A percentile compares a stretch with the other conserved stretches of the same genome.
Conservation (phyloP, 805 yeast genomes). For the Candida lessepsii region DNA sequence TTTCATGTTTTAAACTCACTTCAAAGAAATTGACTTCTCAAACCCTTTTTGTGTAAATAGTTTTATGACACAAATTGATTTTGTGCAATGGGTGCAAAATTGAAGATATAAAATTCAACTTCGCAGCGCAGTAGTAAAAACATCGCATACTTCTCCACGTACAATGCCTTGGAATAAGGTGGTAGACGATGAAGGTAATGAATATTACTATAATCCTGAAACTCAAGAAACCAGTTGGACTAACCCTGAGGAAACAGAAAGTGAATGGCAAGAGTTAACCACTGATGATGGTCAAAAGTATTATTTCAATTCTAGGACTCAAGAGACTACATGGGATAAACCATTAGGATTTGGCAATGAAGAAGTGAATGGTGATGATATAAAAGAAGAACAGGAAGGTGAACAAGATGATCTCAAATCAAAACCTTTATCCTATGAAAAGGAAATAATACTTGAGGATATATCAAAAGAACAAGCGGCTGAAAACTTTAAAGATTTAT, state of each 20-base stretch:
- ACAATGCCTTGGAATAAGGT: conserved; percentile 57
- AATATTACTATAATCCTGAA: conserved; percentile 65
- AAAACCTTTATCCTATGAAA: conserved; percentile 2
- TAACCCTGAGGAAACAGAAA: conserved; percentile 56
- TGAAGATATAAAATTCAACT: no score
- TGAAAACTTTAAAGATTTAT: conserved; percentile 48
- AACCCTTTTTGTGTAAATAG: no score
- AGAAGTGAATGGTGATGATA: conserved; percentile 8
- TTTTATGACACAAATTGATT: no score
- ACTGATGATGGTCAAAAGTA: conserved; percentile 61
- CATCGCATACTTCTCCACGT: not conserved
- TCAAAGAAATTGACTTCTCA: no score
- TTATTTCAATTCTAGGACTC: conserved; percentile 64
- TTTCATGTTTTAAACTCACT: no score
- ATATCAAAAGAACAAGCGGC: conserved; percentile 33
- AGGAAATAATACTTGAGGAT: conserved; percentile 3
- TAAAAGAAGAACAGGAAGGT: not conserved
- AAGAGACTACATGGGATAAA: conserved; percentile 77
- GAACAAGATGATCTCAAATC: conserved; percentile 2
- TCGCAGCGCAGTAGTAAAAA: no score
- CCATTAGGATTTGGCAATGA: conserved; percentile 48
- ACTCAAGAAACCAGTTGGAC: conserved; percentile 81
- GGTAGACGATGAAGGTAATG: conserved; percentile 61
- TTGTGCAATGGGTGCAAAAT: conserved; percentile 9
- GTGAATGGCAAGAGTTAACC: conserved; percentile 42